Evolutionary conservation across 352 stramenopile genomes (phyloP).

Genomic region (Globisporangium barbulae): DNA sequence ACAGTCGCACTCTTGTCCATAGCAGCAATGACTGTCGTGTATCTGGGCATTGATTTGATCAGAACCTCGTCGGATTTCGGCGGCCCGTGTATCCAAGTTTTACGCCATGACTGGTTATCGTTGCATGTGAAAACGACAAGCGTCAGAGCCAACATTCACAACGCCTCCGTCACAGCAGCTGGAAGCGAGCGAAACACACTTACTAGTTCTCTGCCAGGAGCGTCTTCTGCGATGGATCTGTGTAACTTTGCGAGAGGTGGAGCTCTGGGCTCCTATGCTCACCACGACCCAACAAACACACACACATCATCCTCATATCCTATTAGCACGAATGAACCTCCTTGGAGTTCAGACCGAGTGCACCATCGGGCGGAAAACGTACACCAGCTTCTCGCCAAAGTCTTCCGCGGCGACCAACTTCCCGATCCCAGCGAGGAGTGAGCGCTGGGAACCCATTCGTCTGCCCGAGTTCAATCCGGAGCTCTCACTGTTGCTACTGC

Average conservation of each 20-base stretch:
- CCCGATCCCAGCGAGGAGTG: slow-evolving; percentile 71
- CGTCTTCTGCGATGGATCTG: slow-evolving; percentile 51
- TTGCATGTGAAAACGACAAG: neutral
- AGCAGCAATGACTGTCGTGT: no score
- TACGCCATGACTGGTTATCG: slow-evolving; percentile 9
- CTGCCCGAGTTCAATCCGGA: slow-evolving; percentile 34
- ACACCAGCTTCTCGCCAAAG: slow-evolving; percentile 35
- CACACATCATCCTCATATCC: neutral
- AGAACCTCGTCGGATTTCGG: slow-evolving; percentile 13
- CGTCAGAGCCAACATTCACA: neutral
- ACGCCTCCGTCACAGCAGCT: neutral
- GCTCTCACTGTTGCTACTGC: slow-evolving; percentile 20
- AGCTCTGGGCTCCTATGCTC: slow-evolving; percentile 34
- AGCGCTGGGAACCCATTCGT: slow-evolving; percentile 48
- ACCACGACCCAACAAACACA: neutral
- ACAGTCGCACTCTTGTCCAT: no score
- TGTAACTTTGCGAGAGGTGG: slow-evolving; percentile 52
- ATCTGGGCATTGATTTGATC: neutral
- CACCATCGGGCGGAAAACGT: slow-evolving; percentile 10
- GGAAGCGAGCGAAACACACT: slow-evolving; percentile 9
- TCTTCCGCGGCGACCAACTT: slow-evolving; percentile 66
- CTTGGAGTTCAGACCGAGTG: no score
- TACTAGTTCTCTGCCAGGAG: slow-evolving; percentile 72
- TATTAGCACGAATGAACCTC: neutral
- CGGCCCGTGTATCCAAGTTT: slow-evolving; percentile 21